Base-by-base conservation (phyloP, 345 rosid species). In the Turnera subulata region DNA sequence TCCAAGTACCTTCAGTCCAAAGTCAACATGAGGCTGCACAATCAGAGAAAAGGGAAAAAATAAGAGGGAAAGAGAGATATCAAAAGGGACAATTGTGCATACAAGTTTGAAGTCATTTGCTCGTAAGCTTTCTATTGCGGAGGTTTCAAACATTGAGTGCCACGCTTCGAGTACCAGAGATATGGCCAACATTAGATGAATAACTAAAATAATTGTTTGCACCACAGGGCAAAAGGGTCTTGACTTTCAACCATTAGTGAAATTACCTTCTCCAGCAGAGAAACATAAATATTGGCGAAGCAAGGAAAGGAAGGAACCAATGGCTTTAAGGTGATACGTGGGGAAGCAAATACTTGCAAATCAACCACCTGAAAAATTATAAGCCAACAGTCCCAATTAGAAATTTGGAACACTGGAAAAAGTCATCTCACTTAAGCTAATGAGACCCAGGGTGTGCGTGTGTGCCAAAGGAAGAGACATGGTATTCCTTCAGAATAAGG, bases 231-330 rank as follows among this genome's bases (percentile, higher is more conserved):
- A n/a, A n/a, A n/a, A n/a, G n/a, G n/a, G n/a, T n/a, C n/a, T n/a
- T n/a, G n/a, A n/a, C n/a, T n/a, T n/a, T n/a, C n/a, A 24, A 54
- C 12, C 45, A 20, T 51, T 16, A 51, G n/a, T n/a, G n/a, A n/a
- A n/a, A n/a, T 13, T 60, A 89, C 99, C 96, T 87, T 93, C 48
- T 89, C 90, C 92, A 89, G 87, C 33, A 93, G 94, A 65, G 99
- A 89, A 21, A 93, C 95, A 18, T 49, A 77, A 35, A 93, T 84
- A 48, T 63, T 89, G 56, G 97, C 97, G 68, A 89, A 93, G 72
- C 99, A 93, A 38, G 99, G 99, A 63, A 93, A 89, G 56, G 82
- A 67, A 6, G 97, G 97, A 66, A 87, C 95, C 63, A 93, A 60
- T 22, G 99, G 99, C 78, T 90, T 93, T 55, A 93, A 82, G 39